Evolutionary conservation across 495 filamentous ascomycete species (phyloP).

Genomic region (Staphylotrichum longicolle): DNA sequence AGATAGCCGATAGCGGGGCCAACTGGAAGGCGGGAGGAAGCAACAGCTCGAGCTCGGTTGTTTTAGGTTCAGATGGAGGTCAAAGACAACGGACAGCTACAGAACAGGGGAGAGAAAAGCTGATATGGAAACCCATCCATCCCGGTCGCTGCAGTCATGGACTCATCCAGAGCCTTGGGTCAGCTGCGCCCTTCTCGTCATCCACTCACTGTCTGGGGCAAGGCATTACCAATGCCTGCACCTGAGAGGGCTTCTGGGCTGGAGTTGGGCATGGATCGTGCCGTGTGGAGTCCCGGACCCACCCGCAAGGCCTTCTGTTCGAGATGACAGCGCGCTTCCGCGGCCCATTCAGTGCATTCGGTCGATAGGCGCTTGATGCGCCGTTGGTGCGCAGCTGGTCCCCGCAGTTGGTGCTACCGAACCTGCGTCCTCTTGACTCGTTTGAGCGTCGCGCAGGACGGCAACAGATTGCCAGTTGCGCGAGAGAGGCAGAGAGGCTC

Average conservation of each 20-base stretch:
- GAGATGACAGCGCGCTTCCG: too few species aligned
- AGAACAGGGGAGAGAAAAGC: background rate
- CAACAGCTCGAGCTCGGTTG: background rate
- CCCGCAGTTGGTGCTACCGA: background rate
- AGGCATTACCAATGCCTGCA: conserved; percentile 3
- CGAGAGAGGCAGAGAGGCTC: background rate
- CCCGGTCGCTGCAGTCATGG: background rate
- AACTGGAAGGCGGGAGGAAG: background rate
- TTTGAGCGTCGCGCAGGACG: conserved; percentile 2
- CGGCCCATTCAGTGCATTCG: too few species aligned
- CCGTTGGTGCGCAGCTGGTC: too few species aligned
- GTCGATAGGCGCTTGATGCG: too few species aligned
- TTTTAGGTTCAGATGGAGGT: background rate
- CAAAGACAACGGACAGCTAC: background rate
- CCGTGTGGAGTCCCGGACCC: background rate
- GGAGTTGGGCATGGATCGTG: conserved; percentile 3
- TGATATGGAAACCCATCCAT: conserved; percentile 2
- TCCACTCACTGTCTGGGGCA: background rate
- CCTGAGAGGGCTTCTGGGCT: background rate
- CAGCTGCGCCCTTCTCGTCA: conserved; percentile 8
- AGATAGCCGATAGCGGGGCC: conserved; percentile 15
- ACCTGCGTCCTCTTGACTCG: background rate
- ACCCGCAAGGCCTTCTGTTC: background rate
- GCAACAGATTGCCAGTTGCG: background rate
- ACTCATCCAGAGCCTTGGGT: conserved; percentile 13